Percentiles rank a stretch among this genome's conserved stretches.
phyloP scores from a whole-genome alignment of 208 protist species.

The Herpetomonas muscarum region DNA sequence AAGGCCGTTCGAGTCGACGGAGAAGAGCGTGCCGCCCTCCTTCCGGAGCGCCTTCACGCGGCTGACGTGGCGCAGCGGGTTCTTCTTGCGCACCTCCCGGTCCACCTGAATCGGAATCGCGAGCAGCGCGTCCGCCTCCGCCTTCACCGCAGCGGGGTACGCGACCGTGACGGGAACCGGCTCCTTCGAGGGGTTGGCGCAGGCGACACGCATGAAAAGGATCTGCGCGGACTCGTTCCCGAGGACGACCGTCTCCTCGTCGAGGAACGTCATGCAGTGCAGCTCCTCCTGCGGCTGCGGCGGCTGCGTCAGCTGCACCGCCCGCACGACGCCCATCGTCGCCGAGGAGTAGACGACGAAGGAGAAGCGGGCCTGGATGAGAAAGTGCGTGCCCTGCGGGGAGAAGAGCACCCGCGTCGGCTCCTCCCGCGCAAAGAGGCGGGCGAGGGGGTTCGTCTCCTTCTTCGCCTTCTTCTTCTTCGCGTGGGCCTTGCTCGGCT shows the following conservation, averaged over 20 bases:
- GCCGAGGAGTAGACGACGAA: conserved; percentile 48
- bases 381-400: conserved; percentile 28
- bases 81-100: conserved; percentile 30
- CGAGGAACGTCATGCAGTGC: conserved; percentile 33
- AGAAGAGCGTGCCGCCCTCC: conserved; percentile 33
- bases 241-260: conserved; percentile 35
- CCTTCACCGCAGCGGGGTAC: conserved; percentile 21
- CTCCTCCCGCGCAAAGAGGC: conserved; percentile 22
- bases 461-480: not conserved
- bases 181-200: not conserved
- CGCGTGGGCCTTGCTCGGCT: not conserved
- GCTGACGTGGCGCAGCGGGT: conserved; percentile 44
- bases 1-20: conserved; percentile 51
- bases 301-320: conserved; percentile 14
- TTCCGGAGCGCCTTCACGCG: conserved; percentile 48
- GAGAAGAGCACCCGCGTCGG: conserved; percentile 54
- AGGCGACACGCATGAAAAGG: conserved; percentile 4
- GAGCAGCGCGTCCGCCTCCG: conserved; percentile 13
- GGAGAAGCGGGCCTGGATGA: conserved; percentile 40
- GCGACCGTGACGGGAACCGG: conserved; percentile 7
- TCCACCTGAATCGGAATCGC: conserved; percentile 15
- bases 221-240: conserved; percentile 56
- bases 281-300: conserved; percentile 52
- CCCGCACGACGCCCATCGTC: conserved; percentile 25
- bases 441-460: not conserved